Percentiles rank a stretch among this genome's conserved stretches.
Conservation (phyloP, 805 yeast species). For the Candida endomychidarum region DNA sequence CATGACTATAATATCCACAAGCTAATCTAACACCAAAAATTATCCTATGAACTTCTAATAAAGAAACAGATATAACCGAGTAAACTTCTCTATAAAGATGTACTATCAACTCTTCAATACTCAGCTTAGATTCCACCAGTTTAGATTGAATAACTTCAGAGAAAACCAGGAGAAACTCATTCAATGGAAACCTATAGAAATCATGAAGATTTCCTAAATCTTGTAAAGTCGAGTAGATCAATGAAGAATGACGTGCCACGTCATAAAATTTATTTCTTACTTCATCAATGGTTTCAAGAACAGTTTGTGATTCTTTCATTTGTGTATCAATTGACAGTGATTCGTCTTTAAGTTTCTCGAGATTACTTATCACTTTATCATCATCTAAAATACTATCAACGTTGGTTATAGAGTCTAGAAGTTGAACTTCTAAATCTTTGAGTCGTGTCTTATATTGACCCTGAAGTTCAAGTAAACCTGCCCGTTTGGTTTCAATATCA, state of each 20-base stretch:
- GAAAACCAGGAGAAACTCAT: slow-evolving; percentile 21
- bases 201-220: slow-evolving; percentile 34
- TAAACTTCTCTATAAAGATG: slow-evolving; percentile 49
- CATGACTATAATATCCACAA: slow-evolving; percentile 23
- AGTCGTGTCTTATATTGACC: slow-evolving; percentile 59
- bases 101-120: slow-evolving; percentile 28
- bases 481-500: slow-evolving; percentile 59
- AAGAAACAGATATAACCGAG: slow-evolving; percentile 45
- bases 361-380: slow-evolving; percentile 53
- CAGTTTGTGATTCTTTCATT: slow-evolving; percentile 51
- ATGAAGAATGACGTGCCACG: slow-evolving; percentile 56
- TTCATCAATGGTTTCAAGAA: slow-evolving; percentile 55
- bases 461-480: slow-evolving; percentile 52
- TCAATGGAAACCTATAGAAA: slow-evolving; percentile 61
- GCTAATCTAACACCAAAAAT: slow-evolving; percentile 44
- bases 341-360: slow-evolving; percentile 67
- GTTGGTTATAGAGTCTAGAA: slow-evolving; percentile 57
- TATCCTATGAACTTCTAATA: slow-evolving; percentile 45
- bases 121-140: slow-evolving; percentile 15
- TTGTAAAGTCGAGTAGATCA: slow-evolving; percentile 49
- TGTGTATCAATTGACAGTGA: slow-evolving; percentile 53
- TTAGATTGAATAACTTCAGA: slow-evolving; percentile 17
- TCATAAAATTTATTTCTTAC: slow-evolving; percentile 49
- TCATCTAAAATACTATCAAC: slow-evolving; percentile 66
- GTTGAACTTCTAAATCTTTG: slow-evolving; percentile 53